phyloP scores from a whole-genome alignment of 2,329 filamentous ascomycete genomes.

The Stromatinia cepivora region DNA sequence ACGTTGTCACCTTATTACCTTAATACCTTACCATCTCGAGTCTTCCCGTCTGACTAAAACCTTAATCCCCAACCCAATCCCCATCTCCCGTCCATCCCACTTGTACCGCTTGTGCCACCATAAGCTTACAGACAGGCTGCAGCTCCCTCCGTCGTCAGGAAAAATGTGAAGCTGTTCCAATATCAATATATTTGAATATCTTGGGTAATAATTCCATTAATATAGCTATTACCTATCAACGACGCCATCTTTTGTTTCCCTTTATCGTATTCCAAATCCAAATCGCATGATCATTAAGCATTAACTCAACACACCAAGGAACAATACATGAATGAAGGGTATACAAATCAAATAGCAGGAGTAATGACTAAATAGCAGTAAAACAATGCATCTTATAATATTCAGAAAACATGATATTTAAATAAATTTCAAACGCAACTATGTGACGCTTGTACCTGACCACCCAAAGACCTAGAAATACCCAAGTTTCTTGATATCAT shows the following conservation, averaged over 20 bases:
- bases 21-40: too few species aligned
- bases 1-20: too few species aligned
- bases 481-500: conserved; percentile 26
- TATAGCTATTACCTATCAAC: neutral
- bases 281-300: neutral
- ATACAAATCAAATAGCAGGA: neutral
- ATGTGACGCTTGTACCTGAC: conserved; percentile 23
- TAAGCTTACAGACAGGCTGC: neutral
- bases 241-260: neutral
- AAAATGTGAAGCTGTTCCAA: neutral
- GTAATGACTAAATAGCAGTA: too few species aligned
- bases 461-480: conserved; percentile 15
- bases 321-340: neutral
- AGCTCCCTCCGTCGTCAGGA: neutral
- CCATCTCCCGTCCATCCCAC: neutral
- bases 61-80: too few species aligned
- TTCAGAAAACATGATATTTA: neutral
- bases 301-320: too few species aligned
- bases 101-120: neutral
- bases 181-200: neutral
- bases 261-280: neutral
- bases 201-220: neutral
- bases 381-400: neutral
- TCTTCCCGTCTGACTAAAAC: neutral
- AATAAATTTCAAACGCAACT: neutral